These are phyloP conservation scores for Lipomyces mesembrius DNA, from an alignment of 805 yeast species.

Conservation along the genomic window DNA sequence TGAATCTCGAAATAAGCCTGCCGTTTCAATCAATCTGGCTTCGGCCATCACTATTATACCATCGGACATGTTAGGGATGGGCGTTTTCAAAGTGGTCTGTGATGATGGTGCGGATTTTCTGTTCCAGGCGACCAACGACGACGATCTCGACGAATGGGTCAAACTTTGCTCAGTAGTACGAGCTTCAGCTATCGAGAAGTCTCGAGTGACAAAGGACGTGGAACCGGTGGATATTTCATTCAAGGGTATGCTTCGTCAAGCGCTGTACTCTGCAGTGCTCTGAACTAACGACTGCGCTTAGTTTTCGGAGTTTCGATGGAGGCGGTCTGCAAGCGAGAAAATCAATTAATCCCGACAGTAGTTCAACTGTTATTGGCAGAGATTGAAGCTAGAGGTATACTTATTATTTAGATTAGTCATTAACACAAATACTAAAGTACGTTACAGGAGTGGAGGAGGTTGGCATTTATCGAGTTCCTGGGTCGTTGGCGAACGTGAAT, in stretches of 20 bases:
- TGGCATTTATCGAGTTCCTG: constrained; percentile 81
- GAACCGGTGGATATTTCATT: not conserved
- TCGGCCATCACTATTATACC: constrained; percentile 49
- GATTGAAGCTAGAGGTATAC: constrained; percentile 64
- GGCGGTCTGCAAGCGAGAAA: constrained; percentile 74
- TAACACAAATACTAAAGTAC: not conserved
- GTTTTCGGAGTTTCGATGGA: constrained; percentile 89
- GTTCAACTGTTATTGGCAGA: constrained; percentile 69
- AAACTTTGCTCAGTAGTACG: constrained; percentile 43
- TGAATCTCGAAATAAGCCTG: constrained; percentile 56
- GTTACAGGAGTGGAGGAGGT: constrained; percentile 78
- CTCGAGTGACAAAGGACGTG: constrained; percentile 13
- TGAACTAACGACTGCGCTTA: constrained; percentile 29
- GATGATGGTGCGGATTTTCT: constrained; percentile 59
- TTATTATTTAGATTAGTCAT: not conserved
- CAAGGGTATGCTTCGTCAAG: constrained; percentile 9
- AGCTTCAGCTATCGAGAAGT: constrained; percentile 35
- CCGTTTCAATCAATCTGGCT: constrained; percentile 53
- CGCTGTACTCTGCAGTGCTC: not conserved
- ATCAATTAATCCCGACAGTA: constrained; percentile 63
- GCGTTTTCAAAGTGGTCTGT: constrained; percentile 52
- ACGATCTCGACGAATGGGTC: constrained; percentile 78
- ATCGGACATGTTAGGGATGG: constrained; percentile 41
- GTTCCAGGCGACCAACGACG: constrained; percentile 67
- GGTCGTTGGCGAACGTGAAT: constrained; percentile 63